A percentile compares a stretch with the other conserved stretches of the same genome.
Evolutionary conservation across 306 rosid species (phyloP).

Genomic region (Lablab purpureus): DNA sequence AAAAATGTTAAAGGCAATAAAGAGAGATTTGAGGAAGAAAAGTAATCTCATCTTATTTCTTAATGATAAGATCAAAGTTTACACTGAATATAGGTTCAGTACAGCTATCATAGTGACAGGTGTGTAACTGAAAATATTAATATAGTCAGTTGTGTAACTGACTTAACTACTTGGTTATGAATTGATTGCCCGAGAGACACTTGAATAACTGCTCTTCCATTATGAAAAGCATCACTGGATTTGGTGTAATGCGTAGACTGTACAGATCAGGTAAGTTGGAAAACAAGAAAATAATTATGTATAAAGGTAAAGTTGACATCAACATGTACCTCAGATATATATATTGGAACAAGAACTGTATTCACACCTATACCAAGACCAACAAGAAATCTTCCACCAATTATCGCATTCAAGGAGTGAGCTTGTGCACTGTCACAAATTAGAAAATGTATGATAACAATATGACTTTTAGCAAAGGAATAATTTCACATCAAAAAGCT

Average conservation of each 20-base stretch:
- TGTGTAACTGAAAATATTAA: no score
- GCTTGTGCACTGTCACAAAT: conserved; percentile 80
- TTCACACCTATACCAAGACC: conserved; percentile 95
- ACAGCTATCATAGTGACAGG: no score
- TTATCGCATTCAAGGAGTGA: conserved; percentile 74
- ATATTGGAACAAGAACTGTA: conserved; percentile 88
- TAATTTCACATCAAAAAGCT: conserved; percentile 5
- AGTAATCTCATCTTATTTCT: no score
- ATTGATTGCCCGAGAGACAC: no score
- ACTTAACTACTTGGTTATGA: no score
- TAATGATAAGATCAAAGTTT: no score
- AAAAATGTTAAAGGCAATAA: no score
- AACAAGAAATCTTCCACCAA: conserved; percentile 94
- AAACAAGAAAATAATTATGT: background rate
- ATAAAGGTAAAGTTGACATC: conserved; percentile 31
- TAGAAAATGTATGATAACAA: conserved; percentile 34
- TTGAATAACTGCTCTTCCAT: background rate
- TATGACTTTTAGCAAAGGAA: conserved; percentile 26
- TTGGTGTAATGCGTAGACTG: background rate
- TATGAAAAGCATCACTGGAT: conserved; percentile 7
- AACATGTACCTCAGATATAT: conserved; percentile 79
- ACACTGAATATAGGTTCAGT: no score
- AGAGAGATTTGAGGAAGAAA: no score
- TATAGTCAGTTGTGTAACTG: no score
- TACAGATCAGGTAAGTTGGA: background rate